These are phyloP conservation scores for Saccharomyces mikatae DNA, from an alignment of 805 yeast genomes.

Conservation along the genomic window DNA sequence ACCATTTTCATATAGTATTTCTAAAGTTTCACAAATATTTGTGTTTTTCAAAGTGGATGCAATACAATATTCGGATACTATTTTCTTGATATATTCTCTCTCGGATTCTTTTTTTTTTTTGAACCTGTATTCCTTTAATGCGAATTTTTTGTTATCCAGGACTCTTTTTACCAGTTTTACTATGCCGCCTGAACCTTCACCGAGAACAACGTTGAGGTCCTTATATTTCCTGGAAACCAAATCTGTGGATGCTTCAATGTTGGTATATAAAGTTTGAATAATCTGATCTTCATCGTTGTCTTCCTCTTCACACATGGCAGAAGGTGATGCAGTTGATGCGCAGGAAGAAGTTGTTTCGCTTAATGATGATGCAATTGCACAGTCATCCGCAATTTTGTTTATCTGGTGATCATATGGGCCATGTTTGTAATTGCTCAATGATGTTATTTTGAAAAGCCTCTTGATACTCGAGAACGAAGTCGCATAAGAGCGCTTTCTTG, in stretches of 20 bases:
- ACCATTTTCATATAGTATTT: constrained; percentile 79
- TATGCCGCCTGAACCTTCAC: constrained; percentile 93
- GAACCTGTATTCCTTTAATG: constrained; percentile 83
- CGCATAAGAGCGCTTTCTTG: background rate
- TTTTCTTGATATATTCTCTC: constrained; percentile 81
- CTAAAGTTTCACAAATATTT: constrained; percentile 82
- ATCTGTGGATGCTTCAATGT: background rate
- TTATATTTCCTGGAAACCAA: background rate
- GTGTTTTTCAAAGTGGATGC: constrained; percentile 85
- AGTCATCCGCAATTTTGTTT: background rate
- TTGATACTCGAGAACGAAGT: background rate
- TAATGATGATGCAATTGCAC: background rate
- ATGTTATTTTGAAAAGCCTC: background rate
- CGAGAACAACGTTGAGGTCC: constrained; percentile 25
- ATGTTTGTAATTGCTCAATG: background rate
- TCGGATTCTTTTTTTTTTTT: constrained; percentile 63
- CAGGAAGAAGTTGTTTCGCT: background rate
- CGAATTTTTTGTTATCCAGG: constrained; percentile 65
- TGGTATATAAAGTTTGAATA: background rate
- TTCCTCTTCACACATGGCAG: background rate
- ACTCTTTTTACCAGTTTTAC: constrained; percentile 66
- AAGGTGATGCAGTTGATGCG: background rate
- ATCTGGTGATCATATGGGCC: background rate
- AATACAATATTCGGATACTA: constrained; percentile 88
- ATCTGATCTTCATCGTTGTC: background rate